Evolutionary conservation across 208 protist genomes (phyloP).

Genomic region (Phytomonas sp.): DNA sequence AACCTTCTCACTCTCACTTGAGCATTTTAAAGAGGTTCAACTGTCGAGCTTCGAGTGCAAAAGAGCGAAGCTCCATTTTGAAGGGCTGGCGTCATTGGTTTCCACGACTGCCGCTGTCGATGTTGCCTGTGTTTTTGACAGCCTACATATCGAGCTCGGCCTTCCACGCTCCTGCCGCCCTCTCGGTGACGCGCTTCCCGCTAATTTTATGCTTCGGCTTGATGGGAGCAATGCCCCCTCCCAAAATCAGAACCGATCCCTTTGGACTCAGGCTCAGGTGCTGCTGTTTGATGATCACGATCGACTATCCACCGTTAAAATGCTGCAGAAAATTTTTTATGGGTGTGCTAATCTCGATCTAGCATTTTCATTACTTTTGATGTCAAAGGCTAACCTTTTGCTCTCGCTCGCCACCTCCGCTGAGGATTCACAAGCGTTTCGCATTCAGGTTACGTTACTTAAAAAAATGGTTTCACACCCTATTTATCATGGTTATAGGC

Average conservation of each 20-base stretch:
- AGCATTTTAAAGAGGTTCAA: slow-evolving; percentile 11
- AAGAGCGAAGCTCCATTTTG: neutral
- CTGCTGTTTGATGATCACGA: slow-evolving; percentile 36
- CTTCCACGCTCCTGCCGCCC: slow-evolving; percentile 23
- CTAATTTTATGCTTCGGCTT: neutral
- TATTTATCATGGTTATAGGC: slow-evolving; percentile 35
- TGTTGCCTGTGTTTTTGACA: slow-evolving; percentile 27
- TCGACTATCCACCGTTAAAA: slow-evolving; percentile 21
- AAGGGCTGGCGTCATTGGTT: neutral
- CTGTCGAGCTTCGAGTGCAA: neutral
- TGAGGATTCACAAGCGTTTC: neutral
- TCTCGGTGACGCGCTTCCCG: neutral
- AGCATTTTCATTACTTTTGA: slow-evolving; percentile 40
- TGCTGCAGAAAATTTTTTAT: slow-evolving; percentile 26
- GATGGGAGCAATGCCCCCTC: neutral
- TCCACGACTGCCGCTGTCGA: neutral
- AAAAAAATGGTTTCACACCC: slow-evolving; percentile 17
- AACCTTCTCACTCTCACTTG: slow-evolving; percentile 21
- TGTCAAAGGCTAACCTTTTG: slow-evolving; percentile 33
- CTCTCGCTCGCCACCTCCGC: slow-evolving; percentile 7
- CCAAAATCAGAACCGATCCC: neutral
- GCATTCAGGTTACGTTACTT: neutral
- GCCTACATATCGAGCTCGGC: slow-evolving; percentile 58
- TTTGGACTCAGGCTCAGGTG: slow-evolving; percentile 61
- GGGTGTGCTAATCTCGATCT: slow-evolving; percentile 20